A percentile compares a stretch with the other conserved stretches of the same genome.
These are phyloP conservation scores for Microdochium bolleyi DNA, from an alignment of 2,329 filamentous ascomycete species.

Conservation along the genomic window DNA sequence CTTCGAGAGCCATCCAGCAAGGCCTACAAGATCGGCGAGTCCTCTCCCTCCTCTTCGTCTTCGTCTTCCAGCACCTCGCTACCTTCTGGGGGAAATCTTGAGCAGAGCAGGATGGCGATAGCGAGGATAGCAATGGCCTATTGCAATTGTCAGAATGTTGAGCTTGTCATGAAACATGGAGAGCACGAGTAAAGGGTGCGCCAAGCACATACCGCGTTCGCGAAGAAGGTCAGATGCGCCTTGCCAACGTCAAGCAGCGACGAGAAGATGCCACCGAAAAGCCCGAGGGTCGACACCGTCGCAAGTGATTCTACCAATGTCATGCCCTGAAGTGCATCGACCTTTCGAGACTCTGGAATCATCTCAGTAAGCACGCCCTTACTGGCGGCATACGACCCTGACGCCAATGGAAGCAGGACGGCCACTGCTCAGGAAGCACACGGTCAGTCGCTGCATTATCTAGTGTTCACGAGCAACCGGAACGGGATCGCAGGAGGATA, in stretches of 20 bases:
- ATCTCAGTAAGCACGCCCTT: slow-evolving; percentile 16
- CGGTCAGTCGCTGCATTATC: neutral
- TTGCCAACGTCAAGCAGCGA: slow-evolving; percentile 10
- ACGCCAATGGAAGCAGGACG: slow-evolving; percentile 13
- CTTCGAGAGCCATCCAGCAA: too few species aligned
- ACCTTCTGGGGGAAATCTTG: slow-evolving; percentile 10
- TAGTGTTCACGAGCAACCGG: too few species aligned
- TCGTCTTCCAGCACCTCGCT: slow-evolving; percentile 8
- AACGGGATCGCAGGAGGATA: neutral
- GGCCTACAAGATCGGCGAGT: neutral
- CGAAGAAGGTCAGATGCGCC: slow-evolving; percentile 15
- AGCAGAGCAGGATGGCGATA: slow-evolving; percentile 10
- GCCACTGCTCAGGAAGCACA: slow-evolving; percentile 7
- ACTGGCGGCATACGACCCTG: slow-evolving; percentile 13
- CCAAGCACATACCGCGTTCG: slow-evolving; percentile 12
- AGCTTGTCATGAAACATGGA: neutral
- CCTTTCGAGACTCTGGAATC: slow-evolving; percentile 11
- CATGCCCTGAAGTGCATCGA: slow-evolving; percentile 15
- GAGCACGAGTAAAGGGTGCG: neutral
- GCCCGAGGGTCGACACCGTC: slow-evolving; percentile 10
- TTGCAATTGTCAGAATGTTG: neutral
- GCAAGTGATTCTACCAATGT: slow-evolving; percentile 13
- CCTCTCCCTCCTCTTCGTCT: neutral
- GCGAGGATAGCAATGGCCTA: slow-evolving; percentile 13
- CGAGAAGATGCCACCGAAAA: slow-evolving; percentile 16